A percentile compares a stretch with the other conserved stretches of the same genome.
Evolutionary conservation across 2,329 filamentous ascomycete species (phyloP).

Genomic region (Calonectria henricotiae): DNA sequence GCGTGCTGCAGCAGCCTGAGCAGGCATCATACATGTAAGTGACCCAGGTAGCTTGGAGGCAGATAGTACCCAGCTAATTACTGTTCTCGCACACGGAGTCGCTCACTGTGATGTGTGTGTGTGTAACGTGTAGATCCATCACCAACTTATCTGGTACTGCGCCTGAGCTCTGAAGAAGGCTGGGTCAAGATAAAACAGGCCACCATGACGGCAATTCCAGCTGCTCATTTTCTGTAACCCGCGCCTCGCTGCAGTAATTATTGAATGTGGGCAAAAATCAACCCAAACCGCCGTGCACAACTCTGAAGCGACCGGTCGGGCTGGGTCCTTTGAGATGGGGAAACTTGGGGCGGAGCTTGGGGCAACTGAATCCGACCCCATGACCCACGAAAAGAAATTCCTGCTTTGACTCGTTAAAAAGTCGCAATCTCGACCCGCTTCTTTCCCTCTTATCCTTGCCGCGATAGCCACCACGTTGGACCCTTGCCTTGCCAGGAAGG

Average conservation of each 20-base stretch:
- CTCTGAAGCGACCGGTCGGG: constrained; percentile 38
- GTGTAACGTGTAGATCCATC: constrained; percentile 22
- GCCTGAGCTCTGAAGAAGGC: not conserved
- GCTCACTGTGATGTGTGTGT: constrained; percentile 5
- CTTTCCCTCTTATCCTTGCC: constrained; percentile 37
- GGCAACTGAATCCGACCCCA: constrained; percentile 46
- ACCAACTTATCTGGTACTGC: constrained; percentile 4
- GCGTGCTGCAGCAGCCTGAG: constrained; percentile 3
- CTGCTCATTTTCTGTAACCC: constrained; percentile 9
- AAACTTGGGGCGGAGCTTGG: constrained; percentile 45
- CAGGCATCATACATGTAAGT: constrained; percentile 21
- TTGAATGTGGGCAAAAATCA: constrained; percentile 13
- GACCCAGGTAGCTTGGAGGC: constrained; percentile 16
- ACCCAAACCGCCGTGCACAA: constrained; percentile 26
- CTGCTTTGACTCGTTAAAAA: constrained; percentile 38
- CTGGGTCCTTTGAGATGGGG: constrained; percentile 37
- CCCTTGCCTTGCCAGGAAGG: constrained; percentile 11
- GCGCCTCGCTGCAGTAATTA: constrained; percentile 15
- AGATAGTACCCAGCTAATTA: constrained; percentile 20
- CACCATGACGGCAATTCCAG: not conserved
- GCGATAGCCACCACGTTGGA: constrained; percentile 41
- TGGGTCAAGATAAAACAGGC: constrained; percentile 2
- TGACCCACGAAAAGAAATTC: constrained; percentile 48
- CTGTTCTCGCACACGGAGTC: constrained; percentile 15
- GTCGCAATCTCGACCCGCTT: constrained; percentile 34